These are phyloP conservation scores for Platanthera guangdongensis DNA, from an alignment of 106 monocot genomes.

Conservation along the genomic window DNA sequence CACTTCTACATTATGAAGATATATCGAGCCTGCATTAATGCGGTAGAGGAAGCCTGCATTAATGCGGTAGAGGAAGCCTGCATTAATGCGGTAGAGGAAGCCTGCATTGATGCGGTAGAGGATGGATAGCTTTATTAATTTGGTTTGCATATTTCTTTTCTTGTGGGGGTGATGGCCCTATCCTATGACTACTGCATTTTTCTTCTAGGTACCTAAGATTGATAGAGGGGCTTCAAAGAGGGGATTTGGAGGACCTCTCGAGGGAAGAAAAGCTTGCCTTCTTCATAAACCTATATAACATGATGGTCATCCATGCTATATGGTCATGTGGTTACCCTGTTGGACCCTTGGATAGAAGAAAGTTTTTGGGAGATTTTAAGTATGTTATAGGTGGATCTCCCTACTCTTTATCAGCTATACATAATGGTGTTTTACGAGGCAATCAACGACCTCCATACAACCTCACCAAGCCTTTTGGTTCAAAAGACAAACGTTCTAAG, in stretches of 20 bases:
- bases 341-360: conserved; percentile 62
- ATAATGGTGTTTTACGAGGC: conserved; percentile 81
- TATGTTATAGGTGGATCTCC: conserved; percentile 74
- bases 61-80: no score
- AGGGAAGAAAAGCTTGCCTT: conserved; percentile 92
- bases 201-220: conserved; percentile 63
- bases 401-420: conserved; percentile 85
- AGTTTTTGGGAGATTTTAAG: conserved; percentile 74
- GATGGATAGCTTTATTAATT: no score
- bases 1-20: no score
- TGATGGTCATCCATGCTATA: conserved; percentile 91
- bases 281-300: conserved; percentile 90
- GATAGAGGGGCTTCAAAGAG: conserved; percentile 85
- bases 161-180: background rate
- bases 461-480: conserved; percentile 75
- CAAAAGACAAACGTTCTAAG: conserved; percentile 60
- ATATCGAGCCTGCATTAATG: no score
- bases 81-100: no score
- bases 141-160: background rate
- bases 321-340: conserved; percentile 55
- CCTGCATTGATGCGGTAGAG: no score
- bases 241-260: conserved; percentile 48
- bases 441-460: conserved; percentile 91
- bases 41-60: no score
- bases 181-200: background rate